These are phyloP conservation scores for Pseudopithomyces chartarum DNA, from an alignment of 2,329 filamentous ascomycete genomes.

Conservation along the genomic window DNA sequence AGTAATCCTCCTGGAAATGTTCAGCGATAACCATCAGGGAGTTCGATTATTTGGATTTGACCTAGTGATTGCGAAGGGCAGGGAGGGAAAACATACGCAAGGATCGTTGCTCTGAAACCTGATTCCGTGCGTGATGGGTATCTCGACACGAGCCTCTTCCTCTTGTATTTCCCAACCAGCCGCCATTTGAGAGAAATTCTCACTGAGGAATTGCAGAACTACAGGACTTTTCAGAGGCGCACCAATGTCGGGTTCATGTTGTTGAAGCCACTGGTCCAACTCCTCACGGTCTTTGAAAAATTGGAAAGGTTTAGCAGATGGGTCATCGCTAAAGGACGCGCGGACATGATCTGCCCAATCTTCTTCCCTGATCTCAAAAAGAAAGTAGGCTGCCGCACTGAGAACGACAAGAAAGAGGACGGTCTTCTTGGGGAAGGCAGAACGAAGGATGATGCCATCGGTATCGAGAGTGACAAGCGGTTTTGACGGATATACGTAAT, in stretches of 20 bases:
- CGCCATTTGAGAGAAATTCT: conserved; percentile 30
- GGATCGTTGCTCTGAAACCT: conserved; percentile 36
- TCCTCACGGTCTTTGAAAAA: conserved; percentile 34
- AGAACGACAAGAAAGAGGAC: conserved; percentile 29
- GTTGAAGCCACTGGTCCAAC: conserved; percentile 30
- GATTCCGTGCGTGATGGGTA: conserved; percentile 42
- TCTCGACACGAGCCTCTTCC: conserved; percentile 26
- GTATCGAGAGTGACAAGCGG: not conserved
- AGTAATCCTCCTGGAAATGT: conserved; percentile 34
- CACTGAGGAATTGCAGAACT: conserved; percentile 25
- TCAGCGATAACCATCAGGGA: not conserved
- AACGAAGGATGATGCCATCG: conserved; percentile 22
- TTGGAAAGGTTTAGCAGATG: conserved; percentile 26
- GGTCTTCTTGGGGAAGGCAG: conserved; percentile 41
- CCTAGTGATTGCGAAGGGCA: not conserved
- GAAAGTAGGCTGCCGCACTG: conserved; percentile 28
- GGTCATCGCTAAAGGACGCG: conserved; percentile 22
- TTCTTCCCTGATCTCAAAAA: conserved; percentile 22
- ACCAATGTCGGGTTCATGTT: conserved; percentile 28
- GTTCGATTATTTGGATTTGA: no score
- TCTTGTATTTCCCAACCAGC: conserved; percentile 35
- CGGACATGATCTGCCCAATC: conserved; percentile 29
- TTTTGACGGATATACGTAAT: not conserved
- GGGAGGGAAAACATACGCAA: conserved; percentile 24
- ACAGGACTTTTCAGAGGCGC: conserved; percentile 25